These are phyloP conservation scores for Begonia peltatifolia DNA, from an alignment of 306 rosid species.

Conservation along the genomic window DNA sequence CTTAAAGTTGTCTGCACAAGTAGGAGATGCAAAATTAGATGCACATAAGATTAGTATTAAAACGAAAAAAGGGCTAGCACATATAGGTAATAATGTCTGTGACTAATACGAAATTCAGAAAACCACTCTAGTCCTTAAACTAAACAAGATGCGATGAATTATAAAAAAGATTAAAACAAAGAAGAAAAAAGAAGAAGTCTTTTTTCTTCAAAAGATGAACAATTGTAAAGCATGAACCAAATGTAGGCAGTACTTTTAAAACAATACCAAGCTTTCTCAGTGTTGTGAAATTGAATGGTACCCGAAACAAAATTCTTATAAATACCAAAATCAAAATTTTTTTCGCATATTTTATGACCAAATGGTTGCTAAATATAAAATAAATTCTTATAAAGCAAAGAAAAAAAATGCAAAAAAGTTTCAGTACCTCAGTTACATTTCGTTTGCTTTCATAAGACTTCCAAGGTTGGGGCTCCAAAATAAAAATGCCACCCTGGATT, in stretches of 20 bases:
- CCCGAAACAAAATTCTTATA: neutral
- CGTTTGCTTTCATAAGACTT: conserved; percentile 49
- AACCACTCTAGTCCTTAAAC: no score
- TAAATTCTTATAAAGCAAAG: neutral
- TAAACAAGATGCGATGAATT: no score
- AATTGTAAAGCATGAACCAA: no score
- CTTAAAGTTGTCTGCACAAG: conserved; percentile 32
- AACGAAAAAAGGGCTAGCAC: no score
- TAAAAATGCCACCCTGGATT: conserved; percentile 74
- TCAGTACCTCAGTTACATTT: conserved; percentile 33
- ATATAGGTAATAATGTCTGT: no score
- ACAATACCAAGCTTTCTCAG: no score
- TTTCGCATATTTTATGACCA: neutral
- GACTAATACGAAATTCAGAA: no score
- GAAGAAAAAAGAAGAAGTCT: no score
- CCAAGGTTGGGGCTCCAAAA: conserved; percentile 99
- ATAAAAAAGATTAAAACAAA: no score
- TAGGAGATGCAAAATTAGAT: neutral
- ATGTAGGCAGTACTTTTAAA: no score
- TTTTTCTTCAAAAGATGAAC: no score
- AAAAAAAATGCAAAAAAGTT: conserved; percentile 1
- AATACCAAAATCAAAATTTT: neutral
- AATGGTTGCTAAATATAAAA: neutral
- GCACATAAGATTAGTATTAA: no score
- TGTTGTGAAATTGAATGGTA: neutral